Percentiles rank a stretch among this genome's conserved stretches.
phyloP scores from a whole-genome alignment of 2,329 filamentous ascomycete species.

The Beauveria bassiana region DNA sequence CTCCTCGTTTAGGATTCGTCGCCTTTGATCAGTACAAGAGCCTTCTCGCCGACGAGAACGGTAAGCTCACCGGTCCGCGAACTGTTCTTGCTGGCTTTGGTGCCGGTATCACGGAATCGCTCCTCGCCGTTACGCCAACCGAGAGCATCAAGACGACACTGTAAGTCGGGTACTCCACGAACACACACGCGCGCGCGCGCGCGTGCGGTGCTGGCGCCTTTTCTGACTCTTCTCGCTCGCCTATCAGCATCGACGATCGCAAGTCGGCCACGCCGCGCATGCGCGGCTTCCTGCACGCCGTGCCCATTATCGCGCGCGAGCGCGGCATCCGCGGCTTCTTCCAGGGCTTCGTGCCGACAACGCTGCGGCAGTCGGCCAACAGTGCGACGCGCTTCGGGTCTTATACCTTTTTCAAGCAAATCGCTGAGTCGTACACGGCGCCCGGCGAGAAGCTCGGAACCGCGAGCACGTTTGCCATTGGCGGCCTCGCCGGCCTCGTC shows the following conservation, averaged over 20 bases:
- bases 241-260: conserved; percentile 76
- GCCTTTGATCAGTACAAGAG: conserved; percentile 93
- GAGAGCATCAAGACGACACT: conserved; percentile 98
- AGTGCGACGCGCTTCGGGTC: conserved; percentile 84
- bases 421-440: conserved; percentile 84
- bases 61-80: conserved; percentile 80
- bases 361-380: conserved; percentile 89
- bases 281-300: conserved; percentile 86
- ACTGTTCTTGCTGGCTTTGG: conserved; percentile 93
- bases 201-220: background rate
- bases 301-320: conserved; percentile 78
- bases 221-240: background rate
- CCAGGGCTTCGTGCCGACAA: conserved; percentile 93
- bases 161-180: conserved; percentile 27
- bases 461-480: conserved; percentile 82
- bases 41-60: conserved; percentile 71
- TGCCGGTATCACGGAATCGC: conserved; percentile 86
- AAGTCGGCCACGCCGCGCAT: conserved; percentile 80
- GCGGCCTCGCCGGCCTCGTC: conserved; percentile 79
- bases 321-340: conserved; percentile 89
- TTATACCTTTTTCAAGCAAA: conserved; percentile 84
- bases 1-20: conserved; percentile 59
- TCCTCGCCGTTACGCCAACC: conserved; percentile 90
- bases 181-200: too few species aligned
- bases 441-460: conserved; percentile 92